Conservation (phyloP, 2,329 filamentous ascomycete genomes). For the Xylariaceae sp. region DNA sequence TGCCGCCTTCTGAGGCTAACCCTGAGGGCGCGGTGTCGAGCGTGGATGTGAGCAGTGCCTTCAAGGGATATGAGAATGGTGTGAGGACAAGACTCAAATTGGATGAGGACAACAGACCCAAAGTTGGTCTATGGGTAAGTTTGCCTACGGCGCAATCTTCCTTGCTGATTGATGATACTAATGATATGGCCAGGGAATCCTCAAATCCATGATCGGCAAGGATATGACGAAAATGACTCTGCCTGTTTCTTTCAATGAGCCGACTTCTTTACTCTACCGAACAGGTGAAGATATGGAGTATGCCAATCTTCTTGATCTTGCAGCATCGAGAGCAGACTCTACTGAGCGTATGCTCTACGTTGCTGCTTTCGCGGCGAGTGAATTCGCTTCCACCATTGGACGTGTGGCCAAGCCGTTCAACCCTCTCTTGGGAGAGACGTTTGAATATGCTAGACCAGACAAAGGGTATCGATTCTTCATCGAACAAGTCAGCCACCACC, state of each 20-base stretch:
- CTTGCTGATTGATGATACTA: neutral
- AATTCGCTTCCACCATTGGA: slow-evolving; percentile 94
- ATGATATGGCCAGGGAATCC: slow-evolving; percentile 62
- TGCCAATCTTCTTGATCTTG: slow-evolving; percentile 81
- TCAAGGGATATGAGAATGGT: slow-evolving; percentile 87
- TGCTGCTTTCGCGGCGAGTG: slow-evolving; percentile 89
- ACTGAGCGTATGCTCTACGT: slow-evolving; percentile 92
- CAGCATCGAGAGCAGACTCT: slow-evolving; percentile 78
- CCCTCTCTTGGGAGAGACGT: slow-evolving; percentile 90
- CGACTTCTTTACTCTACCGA: slow-evolving; percentile 88
- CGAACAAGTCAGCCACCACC: slow-evolving; percentile 97
- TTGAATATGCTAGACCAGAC: slow-evolving; percentile 91
- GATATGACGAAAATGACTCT: slow-evolving; percentile 99
- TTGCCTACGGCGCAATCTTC: neutral
- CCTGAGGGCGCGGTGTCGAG: slow-evolving; percentile 39
- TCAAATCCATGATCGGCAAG: slow-evolving; percentile 99
- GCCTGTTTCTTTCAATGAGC: slow-evolving; percentile 97
- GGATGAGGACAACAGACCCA: slow-evolving; percentile 87
- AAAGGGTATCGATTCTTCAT: slow-evolving; percentile 98
- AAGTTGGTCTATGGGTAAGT: slow-evolving; percentile 90
- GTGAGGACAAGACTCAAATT: slow-evolving; percentile 74
- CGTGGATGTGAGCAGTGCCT: slow-evolving; percentile 68
- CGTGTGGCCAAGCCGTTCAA: slow-evolving; percentile 98
- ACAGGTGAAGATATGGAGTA: slow-evolving; percentile 99
- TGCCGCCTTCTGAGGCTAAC: slow-evolving; percentile 48